Conservation (phyloP, 495 filamentous ascomycete genomes). For the Sphaerosporella brunnea region DNA sequence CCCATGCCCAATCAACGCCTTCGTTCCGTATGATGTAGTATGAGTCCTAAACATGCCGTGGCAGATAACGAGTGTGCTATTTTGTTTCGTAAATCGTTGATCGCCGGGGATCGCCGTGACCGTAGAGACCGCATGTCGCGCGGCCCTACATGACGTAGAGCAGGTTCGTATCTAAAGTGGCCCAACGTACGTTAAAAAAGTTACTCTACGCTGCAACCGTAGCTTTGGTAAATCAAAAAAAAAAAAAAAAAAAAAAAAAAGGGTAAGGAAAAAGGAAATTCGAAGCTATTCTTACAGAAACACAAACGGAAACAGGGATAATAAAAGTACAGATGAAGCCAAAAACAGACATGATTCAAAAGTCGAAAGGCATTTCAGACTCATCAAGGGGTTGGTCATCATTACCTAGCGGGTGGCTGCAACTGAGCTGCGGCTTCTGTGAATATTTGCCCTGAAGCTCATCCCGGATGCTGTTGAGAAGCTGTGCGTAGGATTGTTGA, state of each 20-base stretch:
- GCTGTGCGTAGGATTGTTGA: conserved; percentile 90
- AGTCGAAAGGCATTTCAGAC: conserved; percentile 21
- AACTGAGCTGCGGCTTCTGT: conserved; percentile 93
- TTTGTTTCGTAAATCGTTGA: too few relatives aligned
- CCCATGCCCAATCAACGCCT: too few relatives aligned
- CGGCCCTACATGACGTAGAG: conserved; percentile 45
- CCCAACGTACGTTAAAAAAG: conserved; percentile 25
- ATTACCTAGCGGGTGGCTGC: conserved; percentile 88
- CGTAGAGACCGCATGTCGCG: too few relatives aligned
- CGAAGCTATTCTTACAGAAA: conserved; percentile 3
- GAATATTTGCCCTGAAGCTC: conserved; percentile 76
- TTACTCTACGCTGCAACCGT: conserved; percentile 19
- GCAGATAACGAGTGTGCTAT: too few relatives aligned
- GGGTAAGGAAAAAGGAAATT: conserved; percentile 9
- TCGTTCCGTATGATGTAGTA: too few relatives aligned
- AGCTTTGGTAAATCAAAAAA: conserved; percentile 9
- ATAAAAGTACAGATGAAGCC: conserved; percentile 10
- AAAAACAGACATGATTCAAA: conserved; percentile 11
- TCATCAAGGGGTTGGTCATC: conserved; percentile 20
- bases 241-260: conserved; percentile 12
- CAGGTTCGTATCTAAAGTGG: conserved; percentile 39
- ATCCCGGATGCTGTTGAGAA: conserved; percentile 88
- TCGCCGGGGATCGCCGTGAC: too few relatives aligned
- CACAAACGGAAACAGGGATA: conserved; percentile 5
- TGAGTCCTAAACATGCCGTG: too few relatives aligned